These are phyloP conservation scores for Anthoceros angustus DNA, from an alignment of 225 moss, liverwort and hornwort species.

Conservation along the genomic window DNA sequence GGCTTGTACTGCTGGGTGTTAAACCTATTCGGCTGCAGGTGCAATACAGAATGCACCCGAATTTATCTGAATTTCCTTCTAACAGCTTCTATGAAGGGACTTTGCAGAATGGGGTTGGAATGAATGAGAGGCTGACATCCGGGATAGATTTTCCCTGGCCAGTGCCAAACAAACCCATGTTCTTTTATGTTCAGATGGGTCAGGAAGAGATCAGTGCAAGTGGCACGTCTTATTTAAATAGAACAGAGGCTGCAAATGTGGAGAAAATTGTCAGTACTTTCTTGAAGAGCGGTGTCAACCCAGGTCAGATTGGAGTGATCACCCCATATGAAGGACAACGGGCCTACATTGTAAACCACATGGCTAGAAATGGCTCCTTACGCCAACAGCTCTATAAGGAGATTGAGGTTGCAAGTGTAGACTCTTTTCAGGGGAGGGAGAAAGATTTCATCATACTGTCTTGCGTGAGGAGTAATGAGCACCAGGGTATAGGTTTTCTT, in stretches of 20 bases:
- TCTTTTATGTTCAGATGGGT: constrained; percentile 99
- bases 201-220: constrained; percentile 99
- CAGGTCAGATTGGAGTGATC: constrained; percentile 98
- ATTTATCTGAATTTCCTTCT: constrained; percentile 93
- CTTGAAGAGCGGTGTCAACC: constrained; percentile 89
- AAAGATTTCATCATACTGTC: constrained; percentile 98
- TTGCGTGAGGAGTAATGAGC: constrained; percentile 96
- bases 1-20: constrained; percentile 88
- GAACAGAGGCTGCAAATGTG: constrained; percentile 91
- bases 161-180: constrained; percentile 90
- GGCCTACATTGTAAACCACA: constrained; percentile 97
- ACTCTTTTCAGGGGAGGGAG: constrained; percentile 96
- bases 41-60: constrained; percentile 99
- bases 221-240: constrained; percentile 90
- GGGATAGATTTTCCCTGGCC: constrained; percentile 98
- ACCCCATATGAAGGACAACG: constrained; percentile 99
- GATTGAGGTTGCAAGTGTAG: constrained; percentile 98
- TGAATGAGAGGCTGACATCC: constrained; percentile 50
- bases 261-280: constrained; percentile 97
- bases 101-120: constrained; percentile 90
- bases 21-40: constrained; percentile 97
- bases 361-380: constrained; percentile 88
- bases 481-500: constrained; percentile 97
- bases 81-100: constrained; percentile 98
- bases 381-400: constrained; percentile 97